Evolutionary conservation across 176 grass and related monocot genomes (phyloP).

Genomic region (Puya raimondii): DNA sequence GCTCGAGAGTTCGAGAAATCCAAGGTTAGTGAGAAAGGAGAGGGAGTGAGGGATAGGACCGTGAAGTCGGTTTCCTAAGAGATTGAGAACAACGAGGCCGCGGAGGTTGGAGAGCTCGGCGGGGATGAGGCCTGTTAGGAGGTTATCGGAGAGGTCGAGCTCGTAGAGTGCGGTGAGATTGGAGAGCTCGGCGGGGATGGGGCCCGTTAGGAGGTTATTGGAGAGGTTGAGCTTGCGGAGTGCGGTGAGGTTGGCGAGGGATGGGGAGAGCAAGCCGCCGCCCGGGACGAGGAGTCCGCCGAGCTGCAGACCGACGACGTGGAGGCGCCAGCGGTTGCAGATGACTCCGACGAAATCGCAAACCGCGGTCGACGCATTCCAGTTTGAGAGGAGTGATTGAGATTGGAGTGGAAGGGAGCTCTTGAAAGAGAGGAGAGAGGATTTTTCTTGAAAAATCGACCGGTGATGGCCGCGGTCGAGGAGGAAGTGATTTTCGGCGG

Average conservation of each 20-base stretch:
- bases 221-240: slow-evolving; percentile 43
- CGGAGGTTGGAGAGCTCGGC: slow-evolving; percentile 44
- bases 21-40: slow-evolving; percentile 10
- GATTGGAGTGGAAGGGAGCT: slow-evolving; percentile 16
- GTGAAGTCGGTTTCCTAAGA: slow-evolving; percentile 30
- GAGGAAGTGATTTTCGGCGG: neutral
- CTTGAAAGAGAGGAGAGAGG: slow-evolving; percentile 58
- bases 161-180: slow-evolving; percentile 25
- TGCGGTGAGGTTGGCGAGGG: slow-evolving; percentile 33
- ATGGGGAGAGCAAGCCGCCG: slow-evolving; percentile 12
- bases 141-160: slow-evolving; percentile 44
- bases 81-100: neutral
- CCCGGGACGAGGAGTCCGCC: slow-evolving; percentile 8
- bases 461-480: neutral
- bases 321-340: slow-evolving; percentile 41
- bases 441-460: slow-evolving; percentile 35
- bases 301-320: slow-evolving; percentile 33
- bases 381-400: slow-evolving; percentile 33
- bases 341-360: slow-evolving; percentile 45
- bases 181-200: slow-evolving; percentile 54
- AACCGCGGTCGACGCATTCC: slow-evolving; percentile 61
- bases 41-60: slow-evolving; percentile 44
- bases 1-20: slow-evolving; percentile 23
- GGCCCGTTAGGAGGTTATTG: slow-evolving; percentile 36
- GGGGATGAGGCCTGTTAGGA: slow-evolving; percentile 43